Base-by-base conservation (phyloP, 805 yeast genomes). In the Metschnikowia hibisci region DNA sequence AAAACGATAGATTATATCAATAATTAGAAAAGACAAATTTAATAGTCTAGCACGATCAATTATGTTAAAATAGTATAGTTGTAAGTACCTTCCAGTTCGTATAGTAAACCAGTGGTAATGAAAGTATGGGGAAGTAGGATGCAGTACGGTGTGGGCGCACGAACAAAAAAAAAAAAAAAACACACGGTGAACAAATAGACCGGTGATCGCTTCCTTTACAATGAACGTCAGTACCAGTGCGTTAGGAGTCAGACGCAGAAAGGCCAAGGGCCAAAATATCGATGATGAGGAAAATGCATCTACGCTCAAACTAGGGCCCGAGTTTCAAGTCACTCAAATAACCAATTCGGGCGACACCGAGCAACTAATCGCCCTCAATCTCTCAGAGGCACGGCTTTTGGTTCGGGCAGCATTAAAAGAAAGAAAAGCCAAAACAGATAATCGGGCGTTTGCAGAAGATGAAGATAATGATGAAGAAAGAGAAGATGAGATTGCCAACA, bases 261-360 rank as follows among this genome's bases (percentile, higher is more conserved):
- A 73, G 50, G 73, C 76, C 22, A 73, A 64, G 48, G 62, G 70
- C 10, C 80, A 69, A 57, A 82, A 81, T 45, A 74, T 80, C 33
- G 90, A 82, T 45, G 96, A 87, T 51, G 97, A 90, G 57, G 98
- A 91, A 60, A 95, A 93, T 58, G 95, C 98, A 0, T 81, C 96
- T 0, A 76, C 78, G 40, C 74, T 93, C 54, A 84, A 85, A 58
- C 76, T 93, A 44, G 99, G 99, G 8, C 91, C 96, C 22, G 99
- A 93, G 67, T 93, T 93, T 60, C 90, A 83, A 55, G 65, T 84
- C 41, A 78, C 77, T 27, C 97, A 90, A 61, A 66, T 82, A 29
- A 83, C 87, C 50, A 90, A 90, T 61, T 81, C 81, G 41, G 96
- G 96, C 14, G 79, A 80, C 46, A 79, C 77, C 43, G 83, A 81